Conservation (phyloP, 768 basidiomycete species). For the Boletus vermiculosoides region DNA sequence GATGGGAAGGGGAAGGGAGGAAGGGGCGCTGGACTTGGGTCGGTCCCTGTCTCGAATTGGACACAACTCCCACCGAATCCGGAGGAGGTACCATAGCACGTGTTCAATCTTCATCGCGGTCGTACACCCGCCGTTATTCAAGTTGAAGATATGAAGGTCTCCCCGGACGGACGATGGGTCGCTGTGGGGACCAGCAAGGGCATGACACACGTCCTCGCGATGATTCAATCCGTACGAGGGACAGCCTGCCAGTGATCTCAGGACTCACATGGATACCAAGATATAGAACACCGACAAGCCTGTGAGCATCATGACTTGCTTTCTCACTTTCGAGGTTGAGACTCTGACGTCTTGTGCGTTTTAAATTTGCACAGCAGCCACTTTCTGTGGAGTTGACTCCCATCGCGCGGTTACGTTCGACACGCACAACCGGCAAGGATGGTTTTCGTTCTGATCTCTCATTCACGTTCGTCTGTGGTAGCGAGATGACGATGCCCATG, state of each 20-base stretch:
- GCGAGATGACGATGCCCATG: slow-evolving; percentile 36
- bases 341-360: background rate
- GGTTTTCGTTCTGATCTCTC: slow-evolving; percentile 43
- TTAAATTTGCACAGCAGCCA: slow-evolving; percentile 46
- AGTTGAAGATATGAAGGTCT: slow-evolving; percentile 52
- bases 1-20: background rate
- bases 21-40: background rate
- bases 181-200: slow-evolving; percentile 64
- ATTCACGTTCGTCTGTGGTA: slow-evolving; percentile 50
- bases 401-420: slow-evolving; percentile 51
- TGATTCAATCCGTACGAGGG: slow-evolving; percentile 82
- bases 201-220: slow-evolving; percentile 70
- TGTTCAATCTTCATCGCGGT: slow-evolving; percentile 70
- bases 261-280: slow-evolving; percentile 57
- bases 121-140: slow-evolving; percentile 66
- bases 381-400: slow-evolving; percentile 55
- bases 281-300: slow-evolving; percentile 53
- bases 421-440: slow-evolving; percentile 28
- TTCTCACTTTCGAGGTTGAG: background rate
- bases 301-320: slow-evolving; percentile 31
- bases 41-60: slow-evolving; percentile 1
- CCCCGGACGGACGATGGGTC: slow-evolving; percentile 61
- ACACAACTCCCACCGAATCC: background rate
- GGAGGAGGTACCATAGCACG: slow-evolving; percentile 43
- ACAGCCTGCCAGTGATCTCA: slow-evolving; percentile 54